These are phyloP conservation scores for Parachaetomium inaequale DNA, from an alignment of 495 filamentous ascomycete genomes.

Conservation along the genomic window DNA sequence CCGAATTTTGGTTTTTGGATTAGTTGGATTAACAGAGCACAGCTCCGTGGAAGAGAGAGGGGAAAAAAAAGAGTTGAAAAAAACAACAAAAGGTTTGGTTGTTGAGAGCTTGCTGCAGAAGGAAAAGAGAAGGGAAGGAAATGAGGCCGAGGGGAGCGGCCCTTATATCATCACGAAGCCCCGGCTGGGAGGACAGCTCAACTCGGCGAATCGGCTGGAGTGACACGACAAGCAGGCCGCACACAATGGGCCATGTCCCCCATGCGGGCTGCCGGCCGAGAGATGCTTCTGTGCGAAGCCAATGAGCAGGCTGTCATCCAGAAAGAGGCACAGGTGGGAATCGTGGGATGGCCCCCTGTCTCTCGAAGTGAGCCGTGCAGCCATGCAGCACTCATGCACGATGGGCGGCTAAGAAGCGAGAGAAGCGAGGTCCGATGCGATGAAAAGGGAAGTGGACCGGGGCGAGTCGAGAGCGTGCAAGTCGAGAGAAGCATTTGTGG, in stretches of 20 bases:
- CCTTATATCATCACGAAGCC: slow-evolving; percentile 46
- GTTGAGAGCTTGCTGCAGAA: slow-evolving; percentile 75
- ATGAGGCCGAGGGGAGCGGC: slow-evolving; percentile 37
- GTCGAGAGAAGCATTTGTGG: neutral
- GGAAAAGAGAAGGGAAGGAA: slow-evolving; percentile 48
- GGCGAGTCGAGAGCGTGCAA: too few relatives aligned
- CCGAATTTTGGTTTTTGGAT: slow-evolving; percentile 38
- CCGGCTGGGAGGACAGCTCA: slow-evolving; percentile 18
- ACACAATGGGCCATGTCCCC: slow-evolving; percentile 5
- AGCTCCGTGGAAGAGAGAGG: slow-evolving; percentile 50
- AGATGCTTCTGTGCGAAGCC: slow-evolving; percentile 11
- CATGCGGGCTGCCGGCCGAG: slow-evolving; percentile 18
- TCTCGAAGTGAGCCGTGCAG: slow-evolving; percentile 24
- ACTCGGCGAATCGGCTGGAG: slow-evolving; percentile 12
- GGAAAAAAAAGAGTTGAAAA: slow-evolving; percentile 48
- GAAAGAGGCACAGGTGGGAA: too few relatives aligned
- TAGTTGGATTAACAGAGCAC: slow-evolving; percentile 46
- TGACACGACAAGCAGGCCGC: slow-evolving; percentile 4
- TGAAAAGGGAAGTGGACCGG: neutral
- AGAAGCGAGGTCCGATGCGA: neutral
- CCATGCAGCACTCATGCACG: slow-evolving; percentile 37
- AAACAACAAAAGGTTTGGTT: slow-evolving; percentile 58
- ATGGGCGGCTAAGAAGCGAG: slow-evolving; percentile 43
- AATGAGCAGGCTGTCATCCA: neutral
- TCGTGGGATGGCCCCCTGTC: slow-evolving; percentile 14